Evolutionary conservation across 176 grass and related monocot genomes (phyloP), one percentile per base, ranked within the genome.

Genomic region (Guadua angustifolia): DNA sequence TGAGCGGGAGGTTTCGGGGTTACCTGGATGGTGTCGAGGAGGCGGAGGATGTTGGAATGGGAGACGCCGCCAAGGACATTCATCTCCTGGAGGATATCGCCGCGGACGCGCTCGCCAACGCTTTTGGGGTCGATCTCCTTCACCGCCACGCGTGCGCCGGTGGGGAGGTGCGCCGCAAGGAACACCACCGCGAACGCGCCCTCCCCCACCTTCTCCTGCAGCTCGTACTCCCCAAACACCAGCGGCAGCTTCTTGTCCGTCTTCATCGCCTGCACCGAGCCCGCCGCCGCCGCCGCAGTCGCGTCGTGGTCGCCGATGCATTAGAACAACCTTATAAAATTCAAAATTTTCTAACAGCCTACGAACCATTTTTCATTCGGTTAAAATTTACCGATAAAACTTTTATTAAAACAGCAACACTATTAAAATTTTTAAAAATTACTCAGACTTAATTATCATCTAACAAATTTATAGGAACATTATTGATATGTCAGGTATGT

Each of bases 11-110:
- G 42, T 47, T 62, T 32, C 13, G 5, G 22, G n/a, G 45, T 16
- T 63, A 90, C 93, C 75, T 95, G 58, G 85, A 92, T 88, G 74
- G 85, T 85, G 75, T 86, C 25, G 83, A 88, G 42, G 52, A 92
- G 75, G 66, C 85, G 90, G 69, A 92, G 85, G 88, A 95, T 86
- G 79, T 95, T 92, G 82, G 90, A 86, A 76, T 90, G 93, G 24
- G 76, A 88, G 79, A 95, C 65, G 75, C 69, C 70, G 70, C 40
- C 71, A 24, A 92, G 93, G 74, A 94, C 88, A 42, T 45, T 46
- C 69, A 85, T 88, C 85, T 95, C 90, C 85, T 90, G 78, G n/a
- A 90, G 79, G 65, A 92, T 85, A 29, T 83, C 79, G 16, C 85
- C 85, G 77, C 88, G 79, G 43, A 86, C 82, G 74, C 66, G 74